Base-by-base conservation (phyloP, 2,329 filamentous ascomycete species). In the Mycosphaerella arachidis region DNA sequence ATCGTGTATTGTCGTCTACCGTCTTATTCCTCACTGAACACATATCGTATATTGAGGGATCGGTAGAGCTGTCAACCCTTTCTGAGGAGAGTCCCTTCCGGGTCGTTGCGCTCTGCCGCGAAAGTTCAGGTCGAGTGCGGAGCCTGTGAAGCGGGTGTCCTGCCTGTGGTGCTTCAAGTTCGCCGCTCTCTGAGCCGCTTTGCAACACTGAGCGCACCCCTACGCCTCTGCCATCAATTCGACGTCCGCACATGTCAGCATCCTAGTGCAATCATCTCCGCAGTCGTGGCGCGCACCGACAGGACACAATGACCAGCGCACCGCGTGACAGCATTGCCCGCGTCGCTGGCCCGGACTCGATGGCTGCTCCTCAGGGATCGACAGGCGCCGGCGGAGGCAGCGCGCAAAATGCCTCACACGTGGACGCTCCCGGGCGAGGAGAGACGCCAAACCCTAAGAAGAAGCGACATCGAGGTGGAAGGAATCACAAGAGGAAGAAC, bases 401-500 rank as follows among this genome's bases (percentile, higher is more conserved):
- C 37, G 30, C 40, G 6, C 56, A 55, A 51, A 59, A 59, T 55
- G 48, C 55, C 33, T 56, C 61, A 40, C 45, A 33, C 35, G 56
- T 48, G 16, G 33, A 53, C 10, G 56, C 56, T 10, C 37, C 58
- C 37, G 35, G 55, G 18, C 51, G 53, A 18, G 53, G 20, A 16
- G 35, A 45, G 10, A 59, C 52, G 50, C 16, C 51, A 2, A 51
- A 35, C 12, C 48, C 62, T 6, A 66, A 64, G 59, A 67, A 67
- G 59, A 67, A 67, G 62, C 58, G 60, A 29, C 60, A 67, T 58
- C 57, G 64, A 40, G 64, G 52, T 18, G 65, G 85, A 77, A 96
- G 90, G 76, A 43, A 43, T 43, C 40, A 43, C 18, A 82, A 88
- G 77, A 84, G 85, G 0, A 89, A 87, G 73, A 62, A 64, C 43